Evolutionary conservation across 2,329 filamentous ascomycete species (phyloP).

Genomic region (Myotisia sp.): DNA sequence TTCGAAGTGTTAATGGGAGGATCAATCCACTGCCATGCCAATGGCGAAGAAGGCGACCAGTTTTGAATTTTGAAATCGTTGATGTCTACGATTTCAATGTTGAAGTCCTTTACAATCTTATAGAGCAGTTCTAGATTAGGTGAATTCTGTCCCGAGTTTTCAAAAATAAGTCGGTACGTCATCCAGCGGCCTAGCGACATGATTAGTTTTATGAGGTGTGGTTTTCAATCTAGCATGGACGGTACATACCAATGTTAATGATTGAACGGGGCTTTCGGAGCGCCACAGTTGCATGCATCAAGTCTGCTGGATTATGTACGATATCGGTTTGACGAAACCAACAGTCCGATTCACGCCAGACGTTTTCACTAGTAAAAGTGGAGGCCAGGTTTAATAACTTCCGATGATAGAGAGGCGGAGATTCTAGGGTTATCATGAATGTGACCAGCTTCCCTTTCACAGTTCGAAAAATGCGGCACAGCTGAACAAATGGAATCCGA

Average conservation of each 20-base stretch:
- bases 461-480: conserved; percentile 27
- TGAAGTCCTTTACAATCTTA: conserved; percentile 54
- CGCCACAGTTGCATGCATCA: conserved; percentile 27
- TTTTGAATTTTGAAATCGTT: conserved; percentile 28
- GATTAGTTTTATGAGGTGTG: conserved; percentile 3
- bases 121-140: conserved; percentile 33
- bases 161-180: conserved; percentile 41
- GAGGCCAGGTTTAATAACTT: conserved; percentile 20
- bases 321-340: conserved; percentile 55
- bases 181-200: conserved; percentile 44
- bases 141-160: conserved; percentile 15
- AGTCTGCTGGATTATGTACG: conserved; percentile 29
- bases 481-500: conserved; percentile 32
- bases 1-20: conserved; percentile 14
- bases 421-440: conserved; percentile 28
- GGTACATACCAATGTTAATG: conserved; percentile 43
- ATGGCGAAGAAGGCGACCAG: conserved; percentile 6
- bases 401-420: conserved; percentile 34
- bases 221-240: background rate
- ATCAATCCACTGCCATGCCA: conserved; percentile 31
- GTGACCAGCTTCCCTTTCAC: conserved; percentile 13
- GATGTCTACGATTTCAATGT: conserved; percentile 41
- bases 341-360: conserved; percentile 43
- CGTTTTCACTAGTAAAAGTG: conserved; percentile 30
- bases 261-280: conserved; percentile 37